Conservation (phyloP, 495 filamentous ascomycete species). For the Lichenothelia convexa region DNA sequence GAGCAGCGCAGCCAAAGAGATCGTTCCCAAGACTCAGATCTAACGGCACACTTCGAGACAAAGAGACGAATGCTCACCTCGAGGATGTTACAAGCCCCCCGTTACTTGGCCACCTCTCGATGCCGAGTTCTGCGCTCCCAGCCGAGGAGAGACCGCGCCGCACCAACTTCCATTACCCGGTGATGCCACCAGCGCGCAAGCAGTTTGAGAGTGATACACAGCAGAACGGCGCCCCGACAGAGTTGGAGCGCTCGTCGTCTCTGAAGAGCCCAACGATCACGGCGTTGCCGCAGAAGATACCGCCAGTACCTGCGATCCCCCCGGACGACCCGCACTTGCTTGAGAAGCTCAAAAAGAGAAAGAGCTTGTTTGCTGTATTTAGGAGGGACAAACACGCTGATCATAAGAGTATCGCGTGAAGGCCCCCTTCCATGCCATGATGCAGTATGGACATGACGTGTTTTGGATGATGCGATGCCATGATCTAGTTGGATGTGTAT, state of each 20-base stretch:
- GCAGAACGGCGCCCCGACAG: background rate
- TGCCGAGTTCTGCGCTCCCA: background rate
- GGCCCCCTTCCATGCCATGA: too few relatives aligned
- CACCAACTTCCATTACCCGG: background rate
- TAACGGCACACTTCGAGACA: background rate
- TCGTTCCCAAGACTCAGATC: background rate
- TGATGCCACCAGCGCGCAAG: background rate
- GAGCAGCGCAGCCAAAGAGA: too few relatives aligned
- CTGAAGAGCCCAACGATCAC: constrained; percentile 1
- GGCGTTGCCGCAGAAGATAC: constrained; percentile 10
- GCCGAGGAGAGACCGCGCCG: background rate
- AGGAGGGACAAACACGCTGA: too few relatives aligned
- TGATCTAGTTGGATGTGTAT: too few relatives aligned
- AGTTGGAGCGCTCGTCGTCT: background rate
- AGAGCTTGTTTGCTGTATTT: constrained; percentile 35
- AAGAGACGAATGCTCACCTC: background rate
- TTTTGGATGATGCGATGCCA: too few relatives aligned
- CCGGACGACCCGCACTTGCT: constrained; percentile 19
- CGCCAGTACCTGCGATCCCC: constrained; percentile 16
- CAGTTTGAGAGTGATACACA: background rate
- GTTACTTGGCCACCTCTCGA: background rate
- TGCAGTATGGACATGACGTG: too few relatives aligned
- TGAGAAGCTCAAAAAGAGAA: constrained; percentile 25
- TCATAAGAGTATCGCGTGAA: too few relatives aligned
- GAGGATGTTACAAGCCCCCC: background rate